Conservation (phyloP, 495 filamentous ascomycete species). For the Xylaria intraflava region DNA sequence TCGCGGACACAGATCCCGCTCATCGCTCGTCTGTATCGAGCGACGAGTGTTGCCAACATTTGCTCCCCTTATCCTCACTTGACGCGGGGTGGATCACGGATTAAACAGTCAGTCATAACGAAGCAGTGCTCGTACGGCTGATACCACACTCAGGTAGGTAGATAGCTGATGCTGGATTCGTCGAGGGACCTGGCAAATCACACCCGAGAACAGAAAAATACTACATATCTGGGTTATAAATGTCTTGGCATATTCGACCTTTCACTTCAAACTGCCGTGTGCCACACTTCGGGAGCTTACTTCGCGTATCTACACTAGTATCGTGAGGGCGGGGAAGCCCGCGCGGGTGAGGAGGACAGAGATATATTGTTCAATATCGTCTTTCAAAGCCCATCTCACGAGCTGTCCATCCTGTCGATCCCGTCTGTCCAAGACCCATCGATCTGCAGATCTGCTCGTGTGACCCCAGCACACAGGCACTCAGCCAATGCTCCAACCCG, state of each 20-base stretch:
- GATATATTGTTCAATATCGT: neutral
- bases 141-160: neutral
- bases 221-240: neutral
- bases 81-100: slow-evolving; percentile 60
- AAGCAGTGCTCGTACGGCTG: neutral
- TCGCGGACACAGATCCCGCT: slow-evolving; percentile 6
- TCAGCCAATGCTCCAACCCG: slow-evolving; percentile 3
- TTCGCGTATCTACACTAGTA: neutral
- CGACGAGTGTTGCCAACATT: slow-evolving; percentile 37
- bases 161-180: neutral
- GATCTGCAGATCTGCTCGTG: neutral
- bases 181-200: no score
- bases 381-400: neutral
- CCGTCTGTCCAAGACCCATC: neutral
- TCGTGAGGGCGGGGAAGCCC: neutral
- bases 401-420: neutral
- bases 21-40: no score
- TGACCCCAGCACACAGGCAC: neutral
- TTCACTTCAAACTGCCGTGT: neutral
- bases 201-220: neutral
- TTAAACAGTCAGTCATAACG: slow-evolving; percentile 20
- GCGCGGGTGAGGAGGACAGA: neutral
- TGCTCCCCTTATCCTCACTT: slow-evolving; percentile 42
- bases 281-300: neutral
- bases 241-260: neutral